phyloP scores from a whole-genome alignment of 768 basidiomycete species.

The Mycena chlorophos region DNA sequence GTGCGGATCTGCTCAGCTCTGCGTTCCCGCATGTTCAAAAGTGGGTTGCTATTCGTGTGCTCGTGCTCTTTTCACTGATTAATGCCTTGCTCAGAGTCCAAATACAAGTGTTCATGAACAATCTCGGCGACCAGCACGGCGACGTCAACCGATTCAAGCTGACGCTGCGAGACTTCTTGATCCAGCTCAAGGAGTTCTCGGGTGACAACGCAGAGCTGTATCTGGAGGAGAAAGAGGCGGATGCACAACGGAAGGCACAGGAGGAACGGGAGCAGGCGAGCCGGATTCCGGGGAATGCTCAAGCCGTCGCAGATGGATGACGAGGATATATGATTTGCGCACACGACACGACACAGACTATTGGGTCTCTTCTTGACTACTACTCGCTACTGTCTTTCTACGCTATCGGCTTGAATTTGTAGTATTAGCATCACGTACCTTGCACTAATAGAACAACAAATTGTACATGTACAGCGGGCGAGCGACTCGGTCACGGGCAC shows the following conservation, averaged over 20 bases:
- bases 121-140: slow-evolving; percentile 69
- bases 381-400: no score
- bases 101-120: slow-evolving; percentile 66
- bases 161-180: slow-evolving; percentile 93
- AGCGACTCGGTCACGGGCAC: background rate
- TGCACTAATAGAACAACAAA: background rate
- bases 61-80: slow-evolving; percentile 7
- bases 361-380: slow-evolving; percentile 30
- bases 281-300: slow-evolving; percentile 96
- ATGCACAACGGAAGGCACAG: slow-evolving; percentile 71
- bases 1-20: slow-evolving; percentile 77
- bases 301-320: slow-evolving; percentile 94
- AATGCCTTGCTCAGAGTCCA: slow-evolving; percentile 52
- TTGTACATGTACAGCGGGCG: background rate
- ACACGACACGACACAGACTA: no score
- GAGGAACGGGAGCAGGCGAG: slow-evolving; percentile 87
- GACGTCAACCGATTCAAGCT: slow-evolving; percentile 92
- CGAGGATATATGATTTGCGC: slow-evolving; percentile 66
- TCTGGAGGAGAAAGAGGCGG: slow-evolving; percentile 92
- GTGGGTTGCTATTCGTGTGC: slow-evolving; percentile 43
- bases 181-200: slow-evolving; percentile 96
- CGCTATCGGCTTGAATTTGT: slow-evolving; percentile 32
- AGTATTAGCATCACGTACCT: slow-evolving; percentile 33
- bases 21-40: slow-evolving; percentile 93
- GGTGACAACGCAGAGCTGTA: slow-evolving; percentile 91